Evolutionary conservation across 768 basidiomycete species (phyloP).

Genomic region (Mycena rebaudengoi): DNA sequence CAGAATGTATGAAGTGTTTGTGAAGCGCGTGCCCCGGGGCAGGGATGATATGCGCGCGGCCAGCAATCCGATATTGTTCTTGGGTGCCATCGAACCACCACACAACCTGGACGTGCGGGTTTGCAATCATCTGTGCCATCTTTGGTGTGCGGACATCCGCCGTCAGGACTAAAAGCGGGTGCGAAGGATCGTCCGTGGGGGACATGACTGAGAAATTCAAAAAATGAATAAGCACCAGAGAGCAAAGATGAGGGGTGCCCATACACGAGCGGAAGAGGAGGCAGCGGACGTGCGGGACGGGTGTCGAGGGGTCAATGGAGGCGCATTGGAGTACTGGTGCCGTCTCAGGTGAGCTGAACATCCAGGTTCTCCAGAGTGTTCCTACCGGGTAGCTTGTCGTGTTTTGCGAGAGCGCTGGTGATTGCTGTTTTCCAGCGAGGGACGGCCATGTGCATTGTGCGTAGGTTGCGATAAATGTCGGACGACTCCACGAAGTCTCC

Average conservation of each 20-base stretch:
- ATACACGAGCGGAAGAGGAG: constrained; percentile 68
- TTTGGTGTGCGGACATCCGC: constrained; percentile 85
- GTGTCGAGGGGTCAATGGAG: constrained; percentile 52
- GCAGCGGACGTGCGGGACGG: constrained; percentile 69
- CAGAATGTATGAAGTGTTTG: constrained; percentile 40
- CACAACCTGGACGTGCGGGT: constrained; percentile 63
- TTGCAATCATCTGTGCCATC: constrained; percentile 59
- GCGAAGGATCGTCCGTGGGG: constrained; percentile 47
- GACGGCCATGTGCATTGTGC: constrained; percentile 28
- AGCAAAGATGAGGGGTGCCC: no score
- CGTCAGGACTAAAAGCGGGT: constrained; percentile 70
- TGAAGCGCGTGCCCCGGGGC: constrained; percentile 48
- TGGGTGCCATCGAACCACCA: constrained; percentile 78
- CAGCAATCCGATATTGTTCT: constrained; percentile 80
- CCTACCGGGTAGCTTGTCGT: constrained; percentile 50
- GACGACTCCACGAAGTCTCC: constrained; percentile 17
- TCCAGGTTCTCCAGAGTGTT: neutral
- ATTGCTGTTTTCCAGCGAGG: constrained; percentile 61
- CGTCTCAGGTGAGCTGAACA: neutral
- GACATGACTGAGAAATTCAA: no score
- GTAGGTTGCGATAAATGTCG: neutral
- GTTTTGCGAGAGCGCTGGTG: constrained; percentile 49
- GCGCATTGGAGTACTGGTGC: constrained; percentile 67
- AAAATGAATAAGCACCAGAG: no score
- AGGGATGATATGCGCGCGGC: constrained; percentile 64